Evolutionary conservation across 371 early-diverging fungal genomes (phyloP).

Genomic region (Smittium culicis): DNA sequence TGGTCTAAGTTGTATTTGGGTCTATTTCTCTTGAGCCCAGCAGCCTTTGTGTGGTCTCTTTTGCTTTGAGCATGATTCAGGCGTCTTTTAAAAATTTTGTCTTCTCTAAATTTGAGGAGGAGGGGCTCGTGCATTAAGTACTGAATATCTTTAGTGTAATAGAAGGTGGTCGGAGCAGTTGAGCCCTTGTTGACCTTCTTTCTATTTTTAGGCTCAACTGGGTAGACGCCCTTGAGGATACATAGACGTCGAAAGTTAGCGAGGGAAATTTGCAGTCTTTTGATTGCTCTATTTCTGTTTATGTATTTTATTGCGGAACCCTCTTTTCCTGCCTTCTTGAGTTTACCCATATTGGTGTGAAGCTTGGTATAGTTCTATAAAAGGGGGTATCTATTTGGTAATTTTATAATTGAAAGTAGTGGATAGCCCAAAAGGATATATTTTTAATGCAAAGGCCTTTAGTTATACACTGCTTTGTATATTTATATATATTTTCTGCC

Average conservation of each 20-base stretch:
- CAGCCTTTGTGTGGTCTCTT: slow-evolving; percentile 59
- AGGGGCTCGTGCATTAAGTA: slow-evolving; percentile 86
- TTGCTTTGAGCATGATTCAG: slow-evolving; percentile 72
- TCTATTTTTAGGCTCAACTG: slow-evolving; percentile 85
- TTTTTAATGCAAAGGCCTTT: too few species aligned
- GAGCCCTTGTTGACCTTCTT: slow-evolving; percentile 90
- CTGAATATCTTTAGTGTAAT: slow-evolving; percentile 89
- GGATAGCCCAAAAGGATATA: too few species aligned
- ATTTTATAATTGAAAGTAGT: too few species aligned
- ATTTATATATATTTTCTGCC: too few species aligned
- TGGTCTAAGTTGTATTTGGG: slow-evolving; percentile 82
- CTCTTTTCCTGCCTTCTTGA: slow-evolving; percentile 73
- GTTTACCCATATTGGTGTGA: slow-evolving; percentile 59
- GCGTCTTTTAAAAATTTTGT: slow-evolving; percentile 70
- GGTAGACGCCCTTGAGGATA: slow-evolving; percentile 96
- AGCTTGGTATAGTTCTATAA: too few species aligned
- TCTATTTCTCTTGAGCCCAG: slow-evolving; percentile 47
- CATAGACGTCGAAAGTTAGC: slow-evolving; percentile 91
- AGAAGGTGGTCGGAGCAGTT: slow-evolving; percentile 70
- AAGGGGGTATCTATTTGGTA: too few species aligned
- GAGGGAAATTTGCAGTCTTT: slow-evolving; percentile 85
- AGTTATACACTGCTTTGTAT: too few species aligned
- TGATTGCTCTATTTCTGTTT: slow-evolving; percentile 76
- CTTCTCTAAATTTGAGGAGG: slow-evolving; percentile 74
- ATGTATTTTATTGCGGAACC: slow-evolving; percentile 87